Evolutionary conservation across 2,329 filamentous ascomycete species (phyloP), one percentile per base, ranked within the genome.

Genomic region (Aspergillus carbonarius): DNA sequence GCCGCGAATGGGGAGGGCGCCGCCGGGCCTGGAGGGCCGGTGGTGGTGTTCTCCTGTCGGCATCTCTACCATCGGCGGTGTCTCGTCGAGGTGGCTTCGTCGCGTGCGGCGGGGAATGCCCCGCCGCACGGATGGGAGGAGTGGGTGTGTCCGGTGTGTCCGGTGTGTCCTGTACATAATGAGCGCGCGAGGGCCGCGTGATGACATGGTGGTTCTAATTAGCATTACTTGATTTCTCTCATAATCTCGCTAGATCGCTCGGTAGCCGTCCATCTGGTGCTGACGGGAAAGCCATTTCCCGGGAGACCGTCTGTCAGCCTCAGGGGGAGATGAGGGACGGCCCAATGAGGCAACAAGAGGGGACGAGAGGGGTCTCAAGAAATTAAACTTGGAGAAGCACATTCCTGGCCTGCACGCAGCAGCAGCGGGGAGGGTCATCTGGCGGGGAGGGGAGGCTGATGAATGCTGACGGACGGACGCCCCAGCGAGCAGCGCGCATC

Each of bases 31-130:
- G 32, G 37, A 13, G 61, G 65, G 9, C 71, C 78, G 0, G 66
- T 78, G 25, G 71, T 82, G 34, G 73, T 81, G 15, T 82, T 82
- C 65, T 75, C 78, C 9, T 82, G 79, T 66, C 74, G 79, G 54
- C 79, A 82, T 68, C 59, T 81, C 50, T 82, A 79, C 66, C 79
- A 82, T 66, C 76, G 74, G 23, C 70, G 69, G 37, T 82, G 79
- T 68, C 64, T 82, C 54, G 57, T 75, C 59, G 69, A 74, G 30
- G 59, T 70, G 54, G 62, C 54, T 34, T 59, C 59, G 42, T 59
- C 60, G 39, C 48, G 48, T 15, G 52, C 57, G 8, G 6, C 42
- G 7, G 47, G 56, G 39, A 48, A 44, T 13, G 10, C 18, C 7
- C 9, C 10, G 39, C 65, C 58, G 20, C 54, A 49, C 54, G 60